A percentile compares a stretch with the other conserved stretches of the same genome.
Conservation (phyloP, 495 filamentous ascomycete genomes). For the Bacidia gigantensis region DNA sequence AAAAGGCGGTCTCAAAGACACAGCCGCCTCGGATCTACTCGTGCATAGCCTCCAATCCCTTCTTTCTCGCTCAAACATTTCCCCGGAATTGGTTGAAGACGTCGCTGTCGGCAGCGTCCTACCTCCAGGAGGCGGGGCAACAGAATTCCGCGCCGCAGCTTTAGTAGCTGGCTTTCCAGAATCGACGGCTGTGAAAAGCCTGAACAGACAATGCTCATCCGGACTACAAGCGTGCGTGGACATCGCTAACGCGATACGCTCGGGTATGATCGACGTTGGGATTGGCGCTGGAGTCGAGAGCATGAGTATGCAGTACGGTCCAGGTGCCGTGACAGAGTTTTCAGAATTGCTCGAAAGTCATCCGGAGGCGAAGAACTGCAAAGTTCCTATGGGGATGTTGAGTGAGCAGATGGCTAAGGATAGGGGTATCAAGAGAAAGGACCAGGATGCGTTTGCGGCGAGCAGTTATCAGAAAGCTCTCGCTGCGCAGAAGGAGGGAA, state of each 20-base stretch:
- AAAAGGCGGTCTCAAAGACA: constrained; percentile 92
- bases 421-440: constrained; percentile 50
- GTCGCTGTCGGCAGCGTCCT: constrained; percentile 86
- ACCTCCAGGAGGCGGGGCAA: constrained; percentile 85
- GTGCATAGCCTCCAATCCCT: constrained; percentile 69
- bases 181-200: constrained; percentile 59
- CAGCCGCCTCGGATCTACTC: constrained; percentile 71
- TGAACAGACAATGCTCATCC: constrained; percentile 86
- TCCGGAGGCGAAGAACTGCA: constrained; percentile 82
- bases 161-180: constrained; percentile 87
- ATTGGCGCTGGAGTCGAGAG: constrained; percentile 95
- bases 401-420: constrained; percentile 94
- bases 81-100: constrained; percentile 76
- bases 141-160: constrained; percentile 87
- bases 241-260: constrained; percentile 76
- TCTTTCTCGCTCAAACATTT: constrained; percentile 69
- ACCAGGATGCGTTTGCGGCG: constrained; percentile 84
- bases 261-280: constrained; percentile 90
- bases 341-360: constrained; percentile 77
- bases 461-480: constrained; percentile 78
- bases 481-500: constrained; percentile 71
- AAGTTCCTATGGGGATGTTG: constrained; percentile 91
- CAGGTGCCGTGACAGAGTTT: constrained; percentile 84
- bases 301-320: constrained; percentile 72
- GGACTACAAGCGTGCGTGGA: constrained; percentile 85